These are phyloP conservation scores for Suillus americanus DNA, from an alignment of 768 basidiomycete species.

Conservation along the genomic window DNA sequence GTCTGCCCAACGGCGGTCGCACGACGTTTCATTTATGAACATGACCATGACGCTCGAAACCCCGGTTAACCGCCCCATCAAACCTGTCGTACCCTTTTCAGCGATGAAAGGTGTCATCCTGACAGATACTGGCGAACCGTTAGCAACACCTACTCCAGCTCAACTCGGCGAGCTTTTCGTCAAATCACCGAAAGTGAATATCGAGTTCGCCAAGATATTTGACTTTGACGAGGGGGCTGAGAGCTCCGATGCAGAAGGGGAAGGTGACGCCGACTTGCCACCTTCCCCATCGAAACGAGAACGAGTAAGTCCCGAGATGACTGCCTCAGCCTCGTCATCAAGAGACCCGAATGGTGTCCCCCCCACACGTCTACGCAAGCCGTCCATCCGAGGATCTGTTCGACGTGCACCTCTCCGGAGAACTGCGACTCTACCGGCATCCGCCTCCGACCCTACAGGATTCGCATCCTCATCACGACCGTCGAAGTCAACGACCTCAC, in stretches of 20 bases:
- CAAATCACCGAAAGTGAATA: constrained; percentile 65
- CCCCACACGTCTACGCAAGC: constrained; percentile 53
- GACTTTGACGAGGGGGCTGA: constrained; percentile 49
- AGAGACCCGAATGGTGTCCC: constrained; percentile 26
- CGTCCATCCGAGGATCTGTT: constrained; percentile 50
- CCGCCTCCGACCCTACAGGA: constrained; percentile 41
- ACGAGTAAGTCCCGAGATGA: constrained; percentile 31
- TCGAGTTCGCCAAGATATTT: constrained; percentile 79
- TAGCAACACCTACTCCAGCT: constrained; percentile 68
- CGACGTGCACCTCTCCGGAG: constrained; percentile 29
- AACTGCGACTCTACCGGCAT: constrained; percentile 30
- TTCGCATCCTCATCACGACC: constrained; percentile 23
- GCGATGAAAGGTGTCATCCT: constrained; percentile 80
- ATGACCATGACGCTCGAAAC: constrained; percentile 42
- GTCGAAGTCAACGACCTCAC: constrained; percentile 19
- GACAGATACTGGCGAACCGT: constrained; percentile 72
- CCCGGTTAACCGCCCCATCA: constrained; percentile 44
- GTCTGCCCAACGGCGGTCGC: constrained; percentile 16
- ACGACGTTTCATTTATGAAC: constrained; percentile 22
- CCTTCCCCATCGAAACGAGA: constrained; percentile 52
- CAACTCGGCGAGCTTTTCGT: constrained; percentile 69
- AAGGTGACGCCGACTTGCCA: constrained; percentile 20
- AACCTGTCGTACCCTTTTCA: constrained; percentile 34
- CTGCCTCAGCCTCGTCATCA: constrained; percentile 29
- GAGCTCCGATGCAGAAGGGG: constrained; percentile 26